phyloP scores from a whole-genome alignment of 2,329 filamentous ascomycete species.

The Nothophaeocryptopus gaeumannii region DNA sequence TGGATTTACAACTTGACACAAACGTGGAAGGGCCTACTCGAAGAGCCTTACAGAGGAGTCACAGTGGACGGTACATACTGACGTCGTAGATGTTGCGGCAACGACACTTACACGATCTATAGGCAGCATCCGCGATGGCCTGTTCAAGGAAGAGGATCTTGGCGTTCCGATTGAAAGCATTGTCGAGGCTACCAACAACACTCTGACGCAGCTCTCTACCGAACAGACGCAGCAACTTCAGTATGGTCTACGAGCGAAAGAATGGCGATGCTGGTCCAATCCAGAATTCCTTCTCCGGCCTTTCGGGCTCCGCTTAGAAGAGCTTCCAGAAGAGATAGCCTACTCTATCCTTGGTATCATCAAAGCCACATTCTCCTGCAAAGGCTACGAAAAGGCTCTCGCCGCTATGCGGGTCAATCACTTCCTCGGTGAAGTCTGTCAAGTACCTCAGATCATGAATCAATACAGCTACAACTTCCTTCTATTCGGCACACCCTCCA shows the following conservation, averaged over 20 bases:
- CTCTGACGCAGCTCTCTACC: slow-evolving; percentile 49
- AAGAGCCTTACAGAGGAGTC: slow-evolving; percentile 69
- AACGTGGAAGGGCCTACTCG: slow-evolving; percentile 26
- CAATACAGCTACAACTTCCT: slow-evolving; percentile 69
- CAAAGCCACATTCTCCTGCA: slow-evolving; percentile 59
- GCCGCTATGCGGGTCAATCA: slow-evolving; percentile 71
- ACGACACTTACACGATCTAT: background rate
- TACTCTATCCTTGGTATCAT: slow-evolving; percentile 57
- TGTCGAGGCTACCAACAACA: slow-evolving; percentile 48
- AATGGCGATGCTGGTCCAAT: slow-evolving; percentile 71
- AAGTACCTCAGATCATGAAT: slow-evolving; percentile 64
- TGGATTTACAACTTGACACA: slow-evolving; percentile 28
- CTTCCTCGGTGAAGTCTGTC: slow-evolving; percentile 67
- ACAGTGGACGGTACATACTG: slow-evolving; percentile 60
- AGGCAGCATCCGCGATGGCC: slow-evolving; percentile 24
- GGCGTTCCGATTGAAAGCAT: slow-evolving; percentile 59
- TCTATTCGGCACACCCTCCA: slow-evolving; percentile 63
- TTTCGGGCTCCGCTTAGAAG: slow-evolving; percentile 69
- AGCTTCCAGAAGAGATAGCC: slow-evolving; percentile 49
- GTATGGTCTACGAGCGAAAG: slow-evolving; percentile 65
- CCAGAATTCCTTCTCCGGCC: slow-evolving; percentile 69
- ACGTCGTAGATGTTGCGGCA: background rate
- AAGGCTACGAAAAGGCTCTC: slow-evolving; percentile 69
- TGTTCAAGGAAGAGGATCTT: slow-evolving; percentile 56
- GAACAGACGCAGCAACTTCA: slow-evolving; percentile 50